Base-by-base conservation (phyloP, 768 basidiomycete genomes). In the Lactarius akahatsu region DNA sequence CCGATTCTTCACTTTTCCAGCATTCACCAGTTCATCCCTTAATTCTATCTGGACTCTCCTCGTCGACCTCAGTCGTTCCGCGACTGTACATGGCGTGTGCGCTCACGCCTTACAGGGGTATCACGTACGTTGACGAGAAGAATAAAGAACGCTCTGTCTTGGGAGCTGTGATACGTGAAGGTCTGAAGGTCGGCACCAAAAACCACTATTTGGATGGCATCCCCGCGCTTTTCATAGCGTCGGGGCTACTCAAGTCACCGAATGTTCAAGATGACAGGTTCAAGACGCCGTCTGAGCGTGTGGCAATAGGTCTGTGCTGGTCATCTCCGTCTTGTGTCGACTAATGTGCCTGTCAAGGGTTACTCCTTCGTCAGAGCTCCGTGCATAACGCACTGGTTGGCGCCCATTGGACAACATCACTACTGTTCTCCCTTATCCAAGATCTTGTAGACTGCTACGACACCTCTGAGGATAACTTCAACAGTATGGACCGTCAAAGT, bases 1-100 rank as follows among this genome's bases (percentile, higher is more conserved):
- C 77, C 2, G 65, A 72, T 9, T 26, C 69, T 1, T 43, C 68
- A 6, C 56, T 69, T 11, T 71, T 77, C n/a, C 71, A 71, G 38
- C 71, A 84, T 32, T 79, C 82, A 20, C 64, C 74, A 6, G 66
- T 85, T 4, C 85, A 89, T 72, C 81, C 85, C 2, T 77, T 85
- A 4, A 71, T 87, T 5, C 43, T 73, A 43, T 62, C 76, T 34
- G 70, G 76, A 10, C 45, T 83, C 52, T 66, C 76, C 54, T 66
- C 75, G 20, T 80, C 84, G 68, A 36, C 77, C 7, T 75, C 80
- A 1, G 75, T 80, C 61, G 76, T 73, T 66, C 78, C 87, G 64
- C 83, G 92, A 5, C 78, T 98, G n/a, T 96, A 84, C 77, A 82
- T 98, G 38, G 90, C 91, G 0, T 82, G 89, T 6, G 83, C 86